Percentiles rank a stretch among this genome's conserved stretches.
These are phyloP conservation scores for Teunomyces atbi DNA, from an alignment of 805 yeast genomes.

Conservation along the genomic window DNA sequence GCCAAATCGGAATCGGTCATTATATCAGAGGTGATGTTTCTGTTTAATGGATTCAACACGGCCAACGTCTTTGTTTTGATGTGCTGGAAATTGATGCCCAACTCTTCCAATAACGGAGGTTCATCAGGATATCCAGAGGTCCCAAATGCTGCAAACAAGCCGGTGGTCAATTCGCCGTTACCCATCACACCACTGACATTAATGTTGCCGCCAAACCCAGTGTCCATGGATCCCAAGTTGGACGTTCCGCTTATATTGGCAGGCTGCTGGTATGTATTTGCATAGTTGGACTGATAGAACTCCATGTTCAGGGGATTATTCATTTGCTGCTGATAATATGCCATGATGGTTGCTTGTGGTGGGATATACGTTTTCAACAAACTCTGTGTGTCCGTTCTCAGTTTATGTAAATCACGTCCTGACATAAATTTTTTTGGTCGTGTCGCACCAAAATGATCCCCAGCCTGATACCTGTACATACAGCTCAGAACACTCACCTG, in stretches of 20 bases:
- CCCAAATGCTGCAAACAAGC: constrained; percentile 87
- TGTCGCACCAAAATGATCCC: neutral
- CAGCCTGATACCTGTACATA: neutral
- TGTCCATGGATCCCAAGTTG: constrained; percentile 39
- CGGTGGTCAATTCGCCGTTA: constrained; percentile 56
- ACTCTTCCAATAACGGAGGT: constrained; percentile 85
- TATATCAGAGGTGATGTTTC: constrained; percentile 61
- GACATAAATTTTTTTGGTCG: constrained; percentile 4
- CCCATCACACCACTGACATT: constrained; percentile 46
- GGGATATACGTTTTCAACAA: neutral
- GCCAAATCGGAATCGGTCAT: constrained; percentile 91
- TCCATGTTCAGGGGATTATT: constrained; percentile 38
- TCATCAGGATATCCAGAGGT: constrained; percentile 95
- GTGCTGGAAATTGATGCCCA: constrained; percentile 89
- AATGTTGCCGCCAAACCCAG: constrained; percentile 32
- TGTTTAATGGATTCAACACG: constrained; percentile 75
- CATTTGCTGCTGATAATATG: constrained; percentile 39
- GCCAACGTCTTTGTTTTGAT: constrained; percentile 81
- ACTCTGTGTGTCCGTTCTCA: neutral
- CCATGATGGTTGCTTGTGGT: constrained; percentile 22
- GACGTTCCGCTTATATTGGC: constrained; percentile 17
- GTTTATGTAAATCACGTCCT: constrained; percentile 1
- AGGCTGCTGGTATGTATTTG: constrained; percentile 23
- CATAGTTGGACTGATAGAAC: constrained; percentile 42
- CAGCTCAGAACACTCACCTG: neutral